Base-by-base conservation (phyloP, 2,329 filamentous ascomycete species). In the Diaporthe capsici region DNA sequence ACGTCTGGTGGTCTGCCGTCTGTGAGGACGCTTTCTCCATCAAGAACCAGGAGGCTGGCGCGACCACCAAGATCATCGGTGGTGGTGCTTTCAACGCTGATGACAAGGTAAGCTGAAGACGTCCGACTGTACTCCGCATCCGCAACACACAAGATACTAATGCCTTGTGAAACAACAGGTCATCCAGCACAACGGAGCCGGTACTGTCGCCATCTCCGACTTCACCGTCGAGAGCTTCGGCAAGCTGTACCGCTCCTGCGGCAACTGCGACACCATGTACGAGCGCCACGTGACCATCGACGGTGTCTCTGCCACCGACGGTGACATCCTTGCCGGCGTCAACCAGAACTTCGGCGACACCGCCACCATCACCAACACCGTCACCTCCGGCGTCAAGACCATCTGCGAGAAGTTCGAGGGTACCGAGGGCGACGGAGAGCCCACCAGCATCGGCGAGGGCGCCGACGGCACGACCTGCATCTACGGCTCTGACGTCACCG, bases 241-340 rank as follows among this genome's bases (percentile, higher is more conserved):
- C 75, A 89, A 89, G 80, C 79, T 88, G 53, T 87, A 87, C 79
- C 85, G 87, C 37, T 87, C 86, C 10, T 88, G 87, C 78, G 87
- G 87, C 72, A 89, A 89, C 83, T 84, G 80, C 76, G 74, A 80
- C 68, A 44, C 49, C 10, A 76, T 76, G 75, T 84, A 84, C 77
- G 84, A 84, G 74, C 84, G 87, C n/a, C 87, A 87, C 77, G 85
- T 88, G n/a, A 83, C 86, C 76, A 82, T 88, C 34, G 82, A 85
- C 76, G 85, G 84, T 4, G 81, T 83, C 3, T 82, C 83, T 9
- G 86, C 85, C 13, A 80, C 77, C 37, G 78, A 28, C 4, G 76
- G 76, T 37, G 51, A 57, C 31, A 25, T 71, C 28, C 70, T 77
- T 37, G 73, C 73, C 2, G 73, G 76, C 17, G 70, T 77, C 51